These are phyloP conservation scores for Nakazawaea siamensis DNA, from an alignment of 805 yeast species.

Conservation along the genomic window DNA sequence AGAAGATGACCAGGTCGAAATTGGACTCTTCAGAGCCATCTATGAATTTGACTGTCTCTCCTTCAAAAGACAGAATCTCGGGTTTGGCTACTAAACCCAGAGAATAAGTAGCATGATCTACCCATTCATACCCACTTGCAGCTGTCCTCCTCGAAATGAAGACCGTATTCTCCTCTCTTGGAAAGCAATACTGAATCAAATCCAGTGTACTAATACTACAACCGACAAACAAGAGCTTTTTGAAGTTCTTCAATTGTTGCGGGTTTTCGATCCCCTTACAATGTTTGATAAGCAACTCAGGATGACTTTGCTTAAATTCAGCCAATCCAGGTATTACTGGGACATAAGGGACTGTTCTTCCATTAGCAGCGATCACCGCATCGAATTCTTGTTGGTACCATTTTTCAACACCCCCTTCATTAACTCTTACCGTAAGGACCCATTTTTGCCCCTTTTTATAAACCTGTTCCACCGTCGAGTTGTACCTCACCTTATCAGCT, in stretches of 20 bases:
- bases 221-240: constrained; percentile 31
- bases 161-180: constrained; percentile 16
- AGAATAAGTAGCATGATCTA: constrained; percentile 7
- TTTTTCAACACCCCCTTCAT: constrained; percentile 10
- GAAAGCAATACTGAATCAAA: constrained; percentile 28
- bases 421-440: constrained; percentile 20
- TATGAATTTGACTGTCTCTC: constrained; percentile 12
- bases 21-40: constrained; percentile 19
- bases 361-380: constrained; percentile 31
- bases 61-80: constrained; percentile 14
- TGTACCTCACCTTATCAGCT: constrained; percentile 23
- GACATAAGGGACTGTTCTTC: constrained; percentile 31
- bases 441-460: constrained; percentile 21
- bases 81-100: constrained; percentile 15
- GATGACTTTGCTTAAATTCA: constrained; percentile 21
- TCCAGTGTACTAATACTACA: constrained; percentile 36
- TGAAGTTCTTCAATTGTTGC: constrained; percentile 17
- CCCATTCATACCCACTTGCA: constrained; percentile 3
- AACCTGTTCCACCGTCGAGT: constrained; percentile 26
- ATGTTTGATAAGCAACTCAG: constrained; percentile 17
- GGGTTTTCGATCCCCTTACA: constrained; percentile 12
- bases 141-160: constrained; percentile 12
- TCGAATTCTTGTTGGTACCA: constrained; percentile 36
- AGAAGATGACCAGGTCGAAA: constrained; percentile 28
- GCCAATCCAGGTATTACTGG: constrained; percentile 28